phyloP scores from a whole-genome alignment of 805 yeast genomes.

The Saccharomycopsis olivae region DNA sequence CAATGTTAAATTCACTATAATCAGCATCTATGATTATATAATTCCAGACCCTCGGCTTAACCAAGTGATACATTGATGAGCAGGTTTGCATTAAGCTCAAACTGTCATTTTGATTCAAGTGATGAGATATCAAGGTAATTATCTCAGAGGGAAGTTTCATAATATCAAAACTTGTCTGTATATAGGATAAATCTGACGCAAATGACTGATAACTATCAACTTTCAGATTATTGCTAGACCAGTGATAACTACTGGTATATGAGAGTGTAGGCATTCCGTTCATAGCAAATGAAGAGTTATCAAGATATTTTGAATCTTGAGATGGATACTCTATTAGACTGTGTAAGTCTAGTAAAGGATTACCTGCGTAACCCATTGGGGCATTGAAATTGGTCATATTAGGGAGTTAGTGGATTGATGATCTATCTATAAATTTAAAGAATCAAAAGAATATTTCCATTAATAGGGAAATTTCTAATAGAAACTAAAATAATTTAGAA shows the following conservation, averaged over 20 bases:
- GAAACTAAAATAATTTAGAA: no score
- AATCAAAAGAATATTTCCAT: no score
- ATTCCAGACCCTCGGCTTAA: slow-evolving; percentile 8
- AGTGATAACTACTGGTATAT: background rate
- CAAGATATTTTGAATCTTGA: background rate
- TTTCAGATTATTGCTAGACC: background rate
- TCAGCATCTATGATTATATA: slow-evolving; percentile 5
- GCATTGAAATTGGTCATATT: slow-evolving; percentile 11
- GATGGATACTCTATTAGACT: slow-evolving; percentile 3
- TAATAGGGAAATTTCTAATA: no score
- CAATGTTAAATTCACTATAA: slow-evolving; percentile 10
- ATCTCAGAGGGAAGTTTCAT: slow-evolving; percentile 10
- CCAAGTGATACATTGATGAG: background rate
- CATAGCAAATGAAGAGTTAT: background rate
- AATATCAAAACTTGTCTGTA: background rate
- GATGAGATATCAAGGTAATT: background rate
- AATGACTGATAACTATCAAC: slow-evolving; percentile 1
- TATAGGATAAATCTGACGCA: background rate
- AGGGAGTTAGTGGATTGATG: no score
- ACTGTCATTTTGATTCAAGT: slow-evolving; percentile 9
- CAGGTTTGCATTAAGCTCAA: slow-evolving; percentile 7
- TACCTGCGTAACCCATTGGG: slow-evolving; percentile 13
- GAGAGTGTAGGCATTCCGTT: no score
- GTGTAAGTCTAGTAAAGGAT: slow-evolving; percentile 4
- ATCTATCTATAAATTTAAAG: no score